These are phyloP conservation scores for Stramenopiles sp. DNA, from an alignment of 352 stramenopile genomes.

Conservation along the genomic window DNA sequence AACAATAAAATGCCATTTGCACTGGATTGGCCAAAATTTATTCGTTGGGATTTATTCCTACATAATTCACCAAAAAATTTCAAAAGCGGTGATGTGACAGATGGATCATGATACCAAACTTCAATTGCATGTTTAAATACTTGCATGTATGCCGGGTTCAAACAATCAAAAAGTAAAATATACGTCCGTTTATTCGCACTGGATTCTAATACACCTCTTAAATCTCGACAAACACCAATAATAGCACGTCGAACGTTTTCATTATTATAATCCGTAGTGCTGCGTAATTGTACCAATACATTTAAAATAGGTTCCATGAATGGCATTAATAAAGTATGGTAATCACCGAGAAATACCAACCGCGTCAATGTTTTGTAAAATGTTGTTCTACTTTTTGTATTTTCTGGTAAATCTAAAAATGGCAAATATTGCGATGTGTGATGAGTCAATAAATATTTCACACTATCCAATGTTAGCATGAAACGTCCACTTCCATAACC, in stretches of 20 bases:
- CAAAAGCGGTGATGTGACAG: conserved; percentile 82
- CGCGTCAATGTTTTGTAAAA: conserved; percentile 90
- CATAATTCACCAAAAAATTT: conserved; percentile 88
- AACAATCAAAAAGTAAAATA: conserved; percentile 86
- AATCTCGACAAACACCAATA: conserved; percentile 84
- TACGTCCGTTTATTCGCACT: conserved; percentile 89
- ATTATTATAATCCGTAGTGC: conserved; percentile 40
- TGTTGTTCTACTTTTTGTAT: conserved; percentile 80
- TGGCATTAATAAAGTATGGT: conserved; percentile 73
- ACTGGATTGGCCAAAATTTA: conserved; percentile 92
- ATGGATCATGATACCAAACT: conserved; percentile 70
- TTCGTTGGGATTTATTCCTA: conserved; percentile 82
- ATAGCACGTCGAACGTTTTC: conserved; percentile 59
- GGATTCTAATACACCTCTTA: conserved; percentile 80
- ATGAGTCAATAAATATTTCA: conserved; percentile 86
- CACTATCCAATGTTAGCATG: conserved; percentile 83
- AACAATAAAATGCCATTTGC: conserved; percentile 95
- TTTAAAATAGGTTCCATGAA: conserved; percentile 78
- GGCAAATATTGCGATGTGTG: conserved; percentile 90
- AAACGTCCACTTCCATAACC: conserved; percentile 89
- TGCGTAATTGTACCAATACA: conserved; percentile 31
- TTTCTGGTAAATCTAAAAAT: conserved; percentile 74
- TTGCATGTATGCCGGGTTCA: conserved; percentile 85
- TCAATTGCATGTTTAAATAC: conserved; percentile 79
- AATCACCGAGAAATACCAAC: conserved; percentile 84